Percentiles rank a stretch among this genome's conserved stretches.
Conservation (phyloP, 371 early-diverging fungal species). For the Mucor indicus region DNA sequence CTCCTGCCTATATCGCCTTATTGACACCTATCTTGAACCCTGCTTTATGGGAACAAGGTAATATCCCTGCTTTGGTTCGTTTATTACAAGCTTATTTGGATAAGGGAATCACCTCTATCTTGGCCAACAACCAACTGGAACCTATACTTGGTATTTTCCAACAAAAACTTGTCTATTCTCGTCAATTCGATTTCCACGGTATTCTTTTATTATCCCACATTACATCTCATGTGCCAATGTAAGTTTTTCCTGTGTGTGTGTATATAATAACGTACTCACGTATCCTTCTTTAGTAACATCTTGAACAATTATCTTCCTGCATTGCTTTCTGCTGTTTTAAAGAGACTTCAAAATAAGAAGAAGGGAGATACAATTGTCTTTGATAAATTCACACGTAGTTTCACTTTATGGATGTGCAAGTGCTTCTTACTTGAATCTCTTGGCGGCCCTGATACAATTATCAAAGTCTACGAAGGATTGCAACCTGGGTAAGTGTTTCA, state of each 20-base stretch:
- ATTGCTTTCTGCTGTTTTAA: conserved; percentile 74
- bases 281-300: conserved; percentile 30
- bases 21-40: conserved; percentile 82
- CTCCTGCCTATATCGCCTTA: conserved; percentile 68
- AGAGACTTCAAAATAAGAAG: conserved; percentile 77
- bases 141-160: conserved; percentile 90
- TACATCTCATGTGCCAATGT: conserved; percentile 68
- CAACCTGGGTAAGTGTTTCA: conserved; percentile 60
- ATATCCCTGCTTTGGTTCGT: conserved; percentile 90
- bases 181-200: conserved; percentile 81
- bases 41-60: conserved; percentile 87
- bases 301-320: conserved; percentile 71
- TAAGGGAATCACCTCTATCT: conserved; percentile 65
- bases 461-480: conserved; percentile 73
- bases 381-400: conserved; percentile 69
- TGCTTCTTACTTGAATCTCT: conserved; percentile 65
- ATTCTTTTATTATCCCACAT: conserved; percentile 78
- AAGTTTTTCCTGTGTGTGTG: conserved; percentile 21
- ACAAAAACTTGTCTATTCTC: conserved; percentile 86
- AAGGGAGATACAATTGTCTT: conserved; percentile 25
- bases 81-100: conserved; percentile 82
- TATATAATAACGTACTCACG: not conserved
- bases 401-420: conserved; percentile 74
- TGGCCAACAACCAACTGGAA: conserved; percentile 65
- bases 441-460: conserved; percentile 62